These are phyloP conservation scores for Exophiala oligosperma DNA, from an alignment of 2,329 filamentous ascomycete genomes.

Conservation along the genomic window DNA sequence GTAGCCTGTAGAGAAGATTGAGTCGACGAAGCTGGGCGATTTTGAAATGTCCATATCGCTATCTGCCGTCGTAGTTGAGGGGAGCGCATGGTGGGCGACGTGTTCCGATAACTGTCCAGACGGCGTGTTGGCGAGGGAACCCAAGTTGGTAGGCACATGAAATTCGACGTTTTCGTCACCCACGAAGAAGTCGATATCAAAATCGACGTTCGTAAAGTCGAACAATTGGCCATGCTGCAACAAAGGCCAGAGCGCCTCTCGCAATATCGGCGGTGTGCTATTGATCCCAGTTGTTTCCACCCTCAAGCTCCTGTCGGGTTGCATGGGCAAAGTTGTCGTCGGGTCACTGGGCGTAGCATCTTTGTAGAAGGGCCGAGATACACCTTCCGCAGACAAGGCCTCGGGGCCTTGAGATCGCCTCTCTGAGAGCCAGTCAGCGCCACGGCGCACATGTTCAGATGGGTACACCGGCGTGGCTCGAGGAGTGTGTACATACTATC, in stretches of 20 bases:
- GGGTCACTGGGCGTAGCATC: neutral
- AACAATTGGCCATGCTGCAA: conserved; percentile 5
- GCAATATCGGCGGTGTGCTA: neutral
- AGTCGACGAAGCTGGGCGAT: neutral
- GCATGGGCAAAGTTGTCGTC: neutral
- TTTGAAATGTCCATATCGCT: neutral
- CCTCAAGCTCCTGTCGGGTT: neutral
- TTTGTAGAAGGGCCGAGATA: neutral
- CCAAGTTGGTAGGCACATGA: conserved; percentile 1
- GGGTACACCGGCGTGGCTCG: neutral
- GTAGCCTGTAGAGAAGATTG: neutral
- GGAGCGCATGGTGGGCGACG: neutral
- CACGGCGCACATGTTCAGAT: neutral
- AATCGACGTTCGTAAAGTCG: conserved; percentile 7
- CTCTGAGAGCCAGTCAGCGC: neutral
- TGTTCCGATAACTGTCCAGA: neutral
- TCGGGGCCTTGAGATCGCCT: neutral
- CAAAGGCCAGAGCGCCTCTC: neutral
- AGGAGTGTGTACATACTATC: neutral
- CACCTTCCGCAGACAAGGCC: neutral
- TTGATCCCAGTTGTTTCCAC: neutral
- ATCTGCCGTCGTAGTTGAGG: neutral
- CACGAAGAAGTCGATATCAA: neutral
- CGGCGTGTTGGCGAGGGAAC: conserved; percentile 1
- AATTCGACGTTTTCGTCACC: conserved; percentile 4